Percentiles rank a stretch among this genome's conserved stretches.
These are phyloP conservation scores for Irpex sp. DNA, from an alignment of 1,284 basidiomycete genomes.

Conservation along the genomic window DNA sequence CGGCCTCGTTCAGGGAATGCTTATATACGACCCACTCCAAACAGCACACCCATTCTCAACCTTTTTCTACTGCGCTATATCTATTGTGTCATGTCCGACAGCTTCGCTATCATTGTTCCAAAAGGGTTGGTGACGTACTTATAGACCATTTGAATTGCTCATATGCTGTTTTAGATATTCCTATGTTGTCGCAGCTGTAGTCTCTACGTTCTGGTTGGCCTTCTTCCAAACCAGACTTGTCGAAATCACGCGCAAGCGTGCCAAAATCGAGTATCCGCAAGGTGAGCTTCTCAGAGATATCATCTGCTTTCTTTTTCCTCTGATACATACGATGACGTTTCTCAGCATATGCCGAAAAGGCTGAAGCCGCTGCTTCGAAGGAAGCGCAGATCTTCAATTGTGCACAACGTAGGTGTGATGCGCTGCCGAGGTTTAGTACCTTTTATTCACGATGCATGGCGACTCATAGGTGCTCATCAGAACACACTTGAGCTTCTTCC, in stretches of 20 bases:
- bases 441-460: neutral
- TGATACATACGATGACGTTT: neutral
- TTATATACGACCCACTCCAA: too few species aligned
- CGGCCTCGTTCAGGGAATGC: too few species aligned
- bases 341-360: slow-evolving; percentile 52
- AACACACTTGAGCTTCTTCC: slow-evolving; percentile 61
- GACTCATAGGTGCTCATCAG: slow-evolving; percentile 55
- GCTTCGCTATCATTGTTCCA: too few species aligned
- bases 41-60: too few species aligned
- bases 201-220: slow-evolving; percentile 50
- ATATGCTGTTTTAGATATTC: slow-evolving; percentile 32
- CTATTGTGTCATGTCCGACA: too few species aligned
- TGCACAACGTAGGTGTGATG: slow-evolving; percentile 46
- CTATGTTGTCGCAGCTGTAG: slow-evolving; percentile 51
- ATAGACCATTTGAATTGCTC: too few species aligned
- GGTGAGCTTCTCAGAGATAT: slow-evolving; percentile 28
- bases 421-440: neutral
- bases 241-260: slow-evolving; percentile 42
- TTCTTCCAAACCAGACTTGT: slow-evolving; percentile 49
- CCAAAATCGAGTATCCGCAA: slow-evolving; percentile 66
- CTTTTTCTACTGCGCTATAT: too few species aligned
- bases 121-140: too few species aligned
- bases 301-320: slow-evolving; percentile 12
- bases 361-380: slow-evolving; percentile 34
- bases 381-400: slow-evolving; percentile 46